Evolutionary conservation across 2,329 filamentous ascomycete species (phyloP).

Genomic region (Fusarium euwallaceae): DNA sequence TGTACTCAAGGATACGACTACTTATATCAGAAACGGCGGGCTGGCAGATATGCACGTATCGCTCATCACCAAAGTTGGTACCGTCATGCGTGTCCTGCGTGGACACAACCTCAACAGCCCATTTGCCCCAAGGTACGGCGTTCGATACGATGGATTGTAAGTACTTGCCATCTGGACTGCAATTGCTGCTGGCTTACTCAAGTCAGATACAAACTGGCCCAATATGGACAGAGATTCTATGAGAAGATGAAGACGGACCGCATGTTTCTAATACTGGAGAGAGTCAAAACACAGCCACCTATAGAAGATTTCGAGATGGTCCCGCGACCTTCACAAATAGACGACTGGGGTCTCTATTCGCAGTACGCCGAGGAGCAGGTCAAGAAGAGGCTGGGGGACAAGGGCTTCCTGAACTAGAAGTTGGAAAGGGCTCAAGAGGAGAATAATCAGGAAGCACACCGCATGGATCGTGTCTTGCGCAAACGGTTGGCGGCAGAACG

Average conservation of each 20-base stretch:
- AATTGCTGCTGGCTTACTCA: conserved; percentile 8
- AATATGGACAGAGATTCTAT: conserved; percentile 57
- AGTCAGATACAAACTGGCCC: conserved; percentile 62
- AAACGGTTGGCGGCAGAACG: conserved; percentile 39
- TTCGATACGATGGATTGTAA: conserved; percentile 71
- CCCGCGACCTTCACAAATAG: conserved; percentile 67
- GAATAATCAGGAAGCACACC: conserved; percentile 46
- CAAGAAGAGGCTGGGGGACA: conserved; percentile 54
- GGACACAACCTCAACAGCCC: conserved; percentile 64
- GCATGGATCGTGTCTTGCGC: conserved; percentile 44
- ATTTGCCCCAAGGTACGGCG: conserved; percentile 64
- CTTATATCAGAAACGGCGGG: conserved; percentile 61
- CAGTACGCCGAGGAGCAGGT: conserved; percentile 60
- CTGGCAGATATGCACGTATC: conserved; percentile 62
- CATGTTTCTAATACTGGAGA: conserved; percentile 62
- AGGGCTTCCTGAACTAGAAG: conserved; percentile 58
- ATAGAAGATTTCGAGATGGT: conserved; percentile 59
- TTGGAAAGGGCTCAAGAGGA: conserved; percentile 49
- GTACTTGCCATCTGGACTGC: conserved; percentile 30
- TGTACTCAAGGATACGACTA: conserved; percentile 47
- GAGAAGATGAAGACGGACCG: conserved; percentile 53
- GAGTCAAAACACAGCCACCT: conserved; percentile 56
- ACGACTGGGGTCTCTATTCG: conserved; percentile 68
- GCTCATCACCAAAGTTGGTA: conserved; percentile 63
- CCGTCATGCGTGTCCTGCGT: conserved; percentile 65